phyloP scores from a whole-genome alignment of 208 protist species.

The Crithidia mellificae region DNA sequence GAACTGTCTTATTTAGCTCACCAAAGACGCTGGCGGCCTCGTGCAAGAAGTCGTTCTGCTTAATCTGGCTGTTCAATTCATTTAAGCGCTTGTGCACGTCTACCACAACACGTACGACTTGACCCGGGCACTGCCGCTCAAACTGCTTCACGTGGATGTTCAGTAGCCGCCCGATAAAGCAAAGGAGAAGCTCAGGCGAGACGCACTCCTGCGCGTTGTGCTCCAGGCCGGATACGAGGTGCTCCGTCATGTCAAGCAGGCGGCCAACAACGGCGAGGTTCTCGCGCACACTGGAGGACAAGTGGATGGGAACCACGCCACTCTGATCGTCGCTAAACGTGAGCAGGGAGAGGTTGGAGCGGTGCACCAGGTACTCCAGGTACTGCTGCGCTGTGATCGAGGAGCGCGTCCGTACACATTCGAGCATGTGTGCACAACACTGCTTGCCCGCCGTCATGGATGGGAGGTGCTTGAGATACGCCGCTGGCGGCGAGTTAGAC shows the following conservation, averaged over 20 bases:
- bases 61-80: conserved; percentile 3
- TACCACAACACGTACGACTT: conserved; percentile 56
- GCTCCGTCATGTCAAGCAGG: conserved; percentile 33
- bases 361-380: conserved; percentile 32
- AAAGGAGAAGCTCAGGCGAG: conserved; percentile 51
- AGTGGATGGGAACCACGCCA: conserved; percentile 3
- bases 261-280: conserved; percentile 32
- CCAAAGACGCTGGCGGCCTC: conserved; percentile 63
- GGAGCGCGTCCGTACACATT: conserved; percentile 6
- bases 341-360: conserved; percentile 23
- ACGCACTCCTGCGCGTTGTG: conserved; percentile 10
- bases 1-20: conserved; percentile 64
- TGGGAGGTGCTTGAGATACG: conserved; percentile 25
- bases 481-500: conserved; percentile 29
- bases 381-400: conserved; percentile 28
- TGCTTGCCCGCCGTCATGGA: conserved; percentile 30
- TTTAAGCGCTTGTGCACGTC: conserved; percentile 50
- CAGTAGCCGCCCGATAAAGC: conserved; percentile 65
- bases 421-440: conserved; percentile 31
- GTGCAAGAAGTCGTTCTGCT: conserved; percentile 29
- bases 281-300: conserved; percentile 30
- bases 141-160: conserved; percentile 57
- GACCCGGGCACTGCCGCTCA: conserved; percentile 62
- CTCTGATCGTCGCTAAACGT: conserved; percentile 20
- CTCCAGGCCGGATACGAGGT: conserved; percentile 26